Evolutionary conservation across 2,329 filamentous ascomycete genomes (phyloP).

Genomic region (Meredithiella fracta): DNA sequence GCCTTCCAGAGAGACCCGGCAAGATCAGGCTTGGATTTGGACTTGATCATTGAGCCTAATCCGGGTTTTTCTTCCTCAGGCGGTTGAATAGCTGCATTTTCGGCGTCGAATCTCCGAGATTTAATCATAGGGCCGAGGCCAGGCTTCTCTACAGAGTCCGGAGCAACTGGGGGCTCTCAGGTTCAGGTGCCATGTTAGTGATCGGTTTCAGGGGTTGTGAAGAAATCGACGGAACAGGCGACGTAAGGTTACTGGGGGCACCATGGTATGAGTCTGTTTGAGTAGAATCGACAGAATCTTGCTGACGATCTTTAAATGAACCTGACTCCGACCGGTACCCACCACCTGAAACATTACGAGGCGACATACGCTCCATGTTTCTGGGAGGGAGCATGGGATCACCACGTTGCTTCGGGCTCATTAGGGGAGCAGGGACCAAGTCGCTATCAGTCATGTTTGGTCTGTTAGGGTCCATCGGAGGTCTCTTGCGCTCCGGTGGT

Average conservation of each 20-base stretch:
- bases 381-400: slow-evolving; percentile 33
- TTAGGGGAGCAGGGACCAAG: slow-evolving; percentile 41
- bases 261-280: slow-evolving; percentile 12
- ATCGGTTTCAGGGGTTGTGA: slow-evolving; percentile 13
- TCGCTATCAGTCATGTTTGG: slow-evolving; percentile 34
- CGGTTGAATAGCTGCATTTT: slow-evolving; percentile 2
- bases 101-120: slow-evolving; percentile 41
- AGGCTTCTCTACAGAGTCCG: slow-evolving; percentile 32
- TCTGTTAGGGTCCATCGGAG: slow-evolving; percentile 46
- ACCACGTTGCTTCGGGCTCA: slow-evolving; percentile 31
- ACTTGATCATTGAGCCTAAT: slow-evolving; percentile 79
- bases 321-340: slow-evolving; percentile 15
- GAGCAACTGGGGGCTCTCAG: slow-evolving; percentile 14
- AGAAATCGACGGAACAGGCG: slow-evolving; percentile 14
- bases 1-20: slow-evolving; percentile 67
- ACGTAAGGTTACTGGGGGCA: slow-evolving; percentile 12
- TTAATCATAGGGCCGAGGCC: slow-evolving; percentile 86
- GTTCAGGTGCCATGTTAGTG: slow-evolving; percentile 16
- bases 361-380: slow-evolving; percentile 32
- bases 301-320: slow-evolving; percentile 14
- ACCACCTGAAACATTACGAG: slow-evolving; percentile 27
- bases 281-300: slow-evolving; percentile 14
- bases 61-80: slow-evolving; percentile 46
- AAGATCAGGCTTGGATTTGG: slow-evolving; percentile 57
- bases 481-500: slow-evolving; percentile 47